These are phyloP conservation scores for Lodderomyces orthopsilosis DNA, from an alignment of 1,139 yeast genomes.

Conservation along the genomic window DNA sequence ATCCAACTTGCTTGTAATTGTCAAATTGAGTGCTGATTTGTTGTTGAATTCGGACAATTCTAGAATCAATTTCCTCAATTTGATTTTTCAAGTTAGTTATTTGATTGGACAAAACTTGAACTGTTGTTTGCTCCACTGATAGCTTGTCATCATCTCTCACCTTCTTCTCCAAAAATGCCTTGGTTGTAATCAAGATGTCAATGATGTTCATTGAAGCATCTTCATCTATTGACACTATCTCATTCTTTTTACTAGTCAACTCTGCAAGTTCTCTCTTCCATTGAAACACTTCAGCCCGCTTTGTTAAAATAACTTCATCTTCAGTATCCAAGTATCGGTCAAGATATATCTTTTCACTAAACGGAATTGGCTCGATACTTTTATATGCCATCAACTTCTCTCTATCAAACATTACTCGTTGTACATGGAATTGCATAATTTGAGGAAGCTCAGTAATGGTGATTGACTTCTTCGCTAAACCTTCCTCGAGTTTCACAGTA, in stretches of 20 bases:
- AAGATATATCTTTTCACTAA: constrained; percentile 72
- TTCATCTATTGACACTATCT: constrained; percentile 42
- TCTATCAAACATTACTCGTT: constrained; percentile 86
- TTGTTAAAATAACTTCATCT: constrained; percentile 51
- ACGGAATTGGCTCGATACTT: constrained; percentile 77
- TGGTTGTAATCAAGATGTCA: constrained; percentile 49
- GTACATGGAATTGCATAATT: constrained; percentile 86
- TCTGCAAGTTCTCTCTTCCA: constrained; percentile 59
- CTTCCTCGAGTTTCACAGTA: constrained; percentile 66
- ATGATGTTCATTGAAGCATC: constrained; percentile 50
- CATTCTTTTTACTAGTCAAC: constrained; percentile 42
- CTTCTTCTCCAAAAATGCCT: constrained; percentile 52
- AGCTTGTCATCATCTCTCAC: constrained; percentile 19
- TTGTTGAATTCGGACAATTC: constrained; percentile 41
- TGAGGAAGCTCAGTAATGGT: constrained; percentile 74
- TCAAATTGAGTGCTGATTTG: constrained; percentile 59
- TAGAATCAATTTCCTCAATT: constrained; percentile 31
- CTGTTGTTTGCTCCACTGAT: constrained; percentile 15
- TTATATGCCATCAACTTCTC: constrained; percentile 73
- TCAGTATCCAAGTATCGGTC: constrained; percentile 83
- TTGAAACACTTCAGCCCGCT: constrained; percentile 56
- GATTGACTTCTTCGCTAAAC: constrained; percentile 68
- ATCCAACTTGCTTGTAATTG: constrained; percentile 61
- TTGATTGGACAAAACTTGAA: constrained; percentile 15
- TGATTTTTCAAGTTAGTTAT: constrained; percentile 33